Conservation (phyloP, 169 alveolate genomes). For the Plasmodium cynomolgi region DNA sequence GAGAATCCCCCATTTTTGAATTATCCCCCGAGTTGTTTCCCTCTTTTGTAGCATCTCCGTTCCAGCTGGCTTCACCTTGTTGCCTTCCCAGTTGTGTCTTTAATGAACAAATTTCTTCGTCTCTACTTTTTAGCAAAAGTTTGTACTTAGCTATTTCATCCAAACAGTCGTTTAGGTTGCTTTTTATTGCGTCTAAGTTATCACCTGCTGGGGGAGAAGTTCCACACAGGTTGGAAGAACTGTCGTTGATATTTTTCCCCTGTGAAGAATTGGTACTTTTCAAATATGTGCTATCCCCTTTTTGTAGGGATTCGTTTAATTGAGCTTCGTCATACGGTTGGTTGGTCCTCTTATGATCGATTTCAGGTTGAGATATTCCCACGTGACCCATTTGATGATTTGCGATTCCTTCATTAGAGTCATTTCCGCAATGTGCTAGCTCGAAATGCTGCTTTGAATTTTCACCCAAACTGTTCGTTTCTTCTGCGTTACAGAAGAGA, state of each 20-base stretch:
- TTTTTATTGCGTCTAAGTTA: constrained; percentile 1
- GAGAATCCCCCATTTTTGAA: constrained; percentile 1
- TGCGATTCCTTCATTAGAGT: background rate
- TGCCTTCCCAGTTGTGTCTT: constrained; percentile 15
- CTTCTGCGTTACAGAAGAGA: background rate
- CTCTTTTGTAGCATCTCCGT: background rate
- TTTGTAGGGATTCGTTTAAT: background rate
- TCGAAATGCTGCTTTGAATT: background rate
- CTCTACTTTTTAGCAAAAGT: constrained; percentile 48
- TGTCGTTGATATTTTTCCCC: background rate
- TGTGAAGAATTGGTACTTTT: background rate
- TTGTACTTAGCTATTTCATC: constrained; percentile 38
- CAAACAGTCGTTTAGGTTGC: constrained; percentile 13
- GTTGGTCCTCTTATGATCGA: background rate
- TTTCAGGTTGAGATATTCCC: background rate
- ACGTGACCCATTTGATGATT: background rate
- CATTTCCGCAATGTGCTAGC: background rate
- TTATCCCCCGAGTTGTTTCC: background rate
- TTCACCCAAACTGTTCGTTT: background rate
- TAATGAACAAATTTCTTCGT: constrained; percentile 28
- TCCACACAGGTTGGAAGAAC: background rate
- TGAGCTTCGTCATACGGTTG: background rate
- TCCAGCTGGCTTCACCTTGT: background rate
- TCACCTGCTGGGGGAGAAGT: background rate
- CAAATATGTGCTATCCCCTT: background rate